Conservation (phyloP, 148 eudicot species). For the Amaranthus palmeri region DNA sequence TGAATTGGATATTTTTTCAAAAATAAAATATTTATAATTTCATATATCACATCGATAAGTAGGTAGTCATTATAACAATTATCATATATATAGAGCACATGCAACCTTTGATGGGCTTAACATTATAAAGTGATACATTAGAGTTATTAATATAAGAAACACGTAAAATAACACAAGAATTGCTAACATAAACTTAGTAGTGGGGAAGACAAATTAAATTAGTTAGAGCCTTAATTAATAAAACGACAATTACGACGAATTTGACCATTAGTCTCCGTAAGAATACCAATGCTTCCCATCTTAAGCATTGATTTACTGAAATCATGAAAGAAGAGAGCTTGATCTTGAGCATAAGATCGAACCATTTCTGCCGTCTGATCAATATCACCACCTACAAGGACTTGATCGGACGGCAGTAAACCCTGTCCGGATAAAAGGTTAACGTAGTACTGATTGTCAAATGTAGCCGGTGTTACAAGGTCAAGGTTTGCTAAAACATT, state of each 20-base stretch:
- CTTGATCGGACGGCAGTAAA: constrained; percentile 62
- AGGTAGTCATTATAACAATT: no score
- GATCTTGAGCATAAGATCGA: constrained; percentile 39
- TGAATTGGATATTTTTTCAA: no score
- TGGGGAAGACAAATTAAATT: not conserved
- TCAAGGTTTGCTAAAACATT: constrained; percentile 50
- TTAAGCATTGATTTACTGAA: constrained; percentile 54
- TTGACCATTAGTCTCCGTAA: constrained; percentile 39
- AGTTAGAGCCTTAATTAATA: constrained; percentile 25
- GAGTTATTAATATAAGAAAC: no score
- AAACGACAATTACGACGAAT: constrained; percentile 54
- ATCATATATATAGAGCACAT: no score
- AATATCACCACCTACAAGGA: constrained; percentile 30
- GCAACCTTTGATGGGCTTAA: no score
- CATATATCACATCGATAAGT: no score
- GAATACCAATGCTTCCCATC: constrained; percentile 53
- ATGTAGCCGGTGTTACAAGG: constrained; percentile 50
- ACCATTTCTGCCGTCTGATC: constrained; percentile 36
- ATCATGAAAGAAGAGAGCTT: constrained; percentile 42
- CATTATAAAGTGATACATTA: no score
- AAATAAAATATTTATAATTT: no score
- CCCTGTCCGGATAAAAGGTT: constrained; percentile 71
- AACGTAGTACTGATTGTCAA: constrained; percentile 69
- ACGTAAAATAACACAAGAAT: no score
- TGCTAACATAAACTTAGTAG: no score